Base-by-base conservation (phyloP, 495 filamentous ascomycete genomes). In the Endocarpon pusillum region DNA sequence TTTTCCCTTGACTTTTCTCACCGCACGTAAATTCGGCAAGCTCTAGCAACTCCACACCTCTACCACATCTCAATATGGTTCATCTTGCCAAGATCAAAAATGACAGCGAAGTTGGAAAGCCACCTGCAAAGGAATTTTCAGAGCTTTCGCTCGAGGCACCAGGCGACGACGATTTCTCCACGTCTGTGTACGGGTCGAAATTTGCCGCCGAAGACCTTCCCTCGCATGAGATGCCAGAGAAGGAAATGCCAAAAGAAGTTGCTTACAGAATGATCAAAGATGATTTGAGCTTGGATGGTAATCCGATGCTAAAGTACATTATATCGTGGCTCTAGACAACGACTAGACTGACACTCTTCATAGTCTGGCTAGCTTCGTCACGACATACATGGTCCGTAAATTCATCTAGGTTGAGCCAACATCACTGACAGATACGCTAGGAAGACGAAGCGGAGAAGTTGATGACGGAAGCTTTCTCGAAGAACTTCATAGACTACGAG, bases 191-290 rank as follows among this genome's bases (percentile, higher is more conserved):
- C 47, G 85, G 84, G 46, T 80, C 75, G 31, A 67, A 62, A 20
- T 93, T 80, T 51, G 84, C 85, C 9, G 71, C 73, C 20, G 54
- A 73, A 42, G 78, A 84, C 52, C 66, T 93, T 33, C 80, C 81
- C 23, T 71, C 68, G 45, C 66, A 77, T 48, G 77, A 82, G 53
- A 92, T 94, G 78, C 84, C 85, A n/a, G 84, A 91, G 46, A 43
- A 53, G 4, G 81, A 87, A 54, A 87, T 87, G 82, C 82, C 82
- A 27, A 76, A 72, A 38, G 80, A 91, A 44, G 64, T 87, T n/a
- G 84, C 84, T 9, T 86, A 91, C 53, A 77, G 82, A 27, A 81
- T 92, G 81, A 94, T 94, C 60, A 86, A 84, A 59, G 85, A 94
- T 49, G 83, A 94, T 47, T 55, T 92, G 45, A 84, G 76, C 42